Percentiles rank a stretch among this genome's conserved stretches.
Evolutionary conservation across 2,329 filamentous ascomycete species (phyloP).

Genomic region (Blumeria graminis): DNA sequence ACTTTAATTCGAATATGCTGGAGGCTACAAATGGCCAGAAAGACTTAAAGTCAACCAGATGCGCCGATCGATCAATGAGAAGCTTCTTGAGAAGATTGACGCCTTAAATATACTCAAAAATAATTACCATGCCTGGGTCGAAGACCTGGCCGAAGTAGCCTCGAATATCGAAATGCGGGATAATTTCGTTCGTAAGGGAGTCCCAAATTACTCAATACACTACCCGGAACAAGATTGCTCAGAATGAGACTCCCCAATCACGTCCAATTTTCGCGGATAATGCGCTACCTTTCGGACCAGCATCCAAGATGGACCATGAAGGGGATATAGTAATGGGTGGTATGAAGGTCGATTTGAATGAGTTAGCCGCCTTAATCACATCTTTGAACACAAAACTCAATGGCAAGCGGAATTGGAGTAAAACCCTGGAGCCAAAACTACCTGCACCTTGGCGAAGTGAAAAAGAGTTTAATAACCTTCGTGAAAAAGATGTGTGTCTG

Average conservation of each 20-base stretch:
- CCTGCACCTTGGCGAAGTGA: too few species aligned
- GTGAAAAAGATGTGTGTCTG: too few species aligned
- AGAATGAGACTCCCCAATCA: background rate
- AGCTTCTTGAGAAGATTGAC: background rate
- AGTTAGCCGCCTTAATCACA: too few species aligned
- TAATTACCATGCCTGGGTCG: too few species aligned
- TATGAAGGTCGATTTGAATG: background rate
- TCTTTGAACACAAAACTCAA: too few species aligned
- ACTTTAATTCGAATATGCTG: background rate
- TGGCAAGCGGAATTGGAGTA: too few species aligned
- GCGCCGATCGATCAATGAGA: background rate
- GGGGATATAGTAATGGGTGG: background rate
- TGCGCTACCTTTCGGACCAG: too few species aligned
- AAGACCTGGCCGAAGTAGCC: too few species aligned
- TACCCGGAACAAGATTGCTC: background rate
- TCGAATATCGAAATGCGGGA: too few species aligned
- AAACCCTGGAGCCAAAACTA: too few species aligned
- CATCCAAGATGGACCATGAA: background rate
- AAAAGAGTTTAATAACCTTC: too few species aligned
- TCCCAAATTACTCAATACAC: background rate
- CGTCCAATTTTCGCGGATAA: background rate
- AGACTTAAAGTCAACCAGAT: background rate
- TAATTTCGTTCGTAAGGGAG: background rate
- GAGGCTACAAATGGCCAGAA: background rate
- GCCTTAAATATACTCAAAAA: background rate